A percentile compares a stretch with the other conserved stretches of the same genome.
These are phyloP conservation scores for Macadamia tetraphylla DNA, from an alignment of 164 flowering plant species.

Conservation along the genomic window DNA sequence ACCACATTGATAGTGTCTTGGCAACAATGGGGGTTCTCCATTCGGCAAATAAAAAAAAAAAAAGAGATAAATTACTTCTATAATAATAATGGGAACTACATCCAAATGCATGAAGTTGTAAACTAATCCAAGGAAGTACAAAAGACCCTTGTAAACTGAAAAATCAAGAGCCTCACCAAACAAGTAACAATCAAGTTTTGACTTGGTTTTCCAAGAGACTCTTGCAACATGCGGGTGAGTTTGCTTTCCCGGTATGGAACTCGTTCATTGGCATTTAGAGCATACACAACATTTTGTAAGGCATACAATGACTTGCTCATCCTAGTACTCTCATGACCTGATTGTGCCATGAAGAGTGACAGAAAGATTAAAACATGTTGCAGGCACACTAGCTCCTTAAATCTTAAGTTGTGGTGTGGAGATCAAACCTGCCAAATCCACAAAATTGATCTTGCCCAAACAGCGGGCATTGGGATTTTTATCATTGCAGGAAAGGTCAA, in stretches of 20 bases:
- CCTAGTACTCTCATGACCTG: constrained; percentile 60
- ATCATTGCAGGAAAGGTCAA: constrained; percentile 32
- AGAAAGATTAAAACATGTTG: background rate
- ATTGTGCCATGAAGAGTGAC: background rate
- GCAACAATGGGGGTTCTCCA: constrained; percentile 49
- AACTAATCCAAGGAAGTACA: no score
- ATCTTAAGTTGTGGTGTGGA: background rate
- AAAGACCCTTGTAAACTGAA: no score
- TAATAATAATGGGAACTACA: background rate
- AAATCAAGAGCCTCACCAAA: constrained; percentile 41
- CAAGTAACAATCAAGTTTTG: constrained; percentile 48
- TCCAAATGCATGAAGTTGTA: background rate
- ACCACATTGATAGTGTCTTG: constrained; percentile 51
- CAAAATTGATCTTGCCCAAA: constrained; percentile 57
- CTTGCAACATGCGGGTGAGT: constrained; percentile 61
- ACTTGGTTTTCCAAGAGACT: constrained; percentile 49
- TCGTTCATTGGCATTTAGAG: constrained; percentile 50
- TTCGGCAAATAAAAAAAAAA: background rate
- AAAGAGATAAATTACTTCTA: background rate
- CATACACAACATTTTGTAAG: constrained; percentile 49
- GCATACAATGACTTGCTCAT: constrained; percentile 44
- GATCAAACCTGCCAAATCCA: constrained; percentile 67
- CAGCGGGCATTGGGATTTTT: constrained; percentile 16
- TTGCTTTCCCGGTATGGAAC: constrained; percentile 76
- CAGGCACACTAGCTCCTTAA: background rate